Percentiles rank a stretch among this genome's conserved stretches.
Conservation (phyloP, 2,329 filamentous ascomycete genomes). For the Cladosporium sp. region DNA sequence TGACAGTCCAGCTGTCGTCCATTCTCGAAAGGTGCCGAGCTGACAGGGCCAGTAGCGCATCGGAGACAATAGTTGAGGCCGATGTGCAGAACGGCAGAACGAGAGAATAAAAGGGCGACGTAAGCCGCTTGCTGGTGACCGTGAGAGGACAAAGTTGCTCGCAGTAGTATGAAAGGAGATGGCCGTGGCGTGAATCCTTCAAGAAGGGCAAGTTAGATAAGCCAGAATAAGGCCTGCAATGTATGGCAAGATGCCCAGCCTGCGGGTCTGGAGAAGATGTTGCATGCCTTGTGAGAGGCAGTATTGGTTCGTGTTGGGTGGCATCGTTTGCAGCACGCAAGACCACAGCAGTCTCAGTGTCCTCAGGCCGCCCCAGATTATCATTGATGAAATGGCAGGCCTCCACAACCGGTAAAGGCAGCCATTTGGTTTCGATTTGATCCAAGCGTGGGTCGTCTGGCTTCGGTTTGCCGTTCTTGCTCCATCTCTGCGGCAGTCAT, state of each 20-base stretch:
- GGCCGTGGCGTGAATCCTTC: constrained; percentile 26
- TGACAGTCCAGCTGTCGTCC: constrained; percentile 28
- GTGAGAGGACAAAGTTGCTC: constrained; percentile 39
- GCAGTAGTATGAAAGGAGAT: constrained; percentile 39
- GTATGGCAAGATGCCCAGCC: constrained; percentile 2
- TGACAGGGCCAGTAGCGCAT: constrained; percentile 36
- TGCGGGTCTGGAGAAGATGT: background rate
- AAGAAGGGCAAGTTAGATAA: constrained; percentile 28
- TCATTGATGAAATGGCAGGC: constrained; percentile 22
- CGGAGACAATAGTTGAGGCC: constrained; percentile 35
- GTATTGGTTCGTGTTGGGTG: background rate
- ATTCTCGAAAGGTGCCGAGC: constrained; percentile 36
- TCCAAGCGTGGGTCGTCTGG: constrained; percentile 13
- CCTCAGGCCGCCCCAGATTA: constrained; percentile 14
- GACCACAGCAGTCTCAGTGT: background rate
- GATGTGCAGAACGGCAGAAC: constrained; percentile 38
- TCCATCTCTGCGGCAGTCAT: constrained; percentile 3
- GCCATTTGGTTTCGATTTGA: constrained; percentile 15
- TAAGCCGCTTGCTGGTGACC: constrained; percentile 32
- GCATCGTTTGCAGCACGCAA: constrained; percentile 4
- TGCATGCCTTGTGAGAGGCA: background rate
- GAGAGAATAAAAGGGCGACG: constrained; percentile 38
- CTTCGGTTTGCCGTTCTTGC: constrained; percentile 11
- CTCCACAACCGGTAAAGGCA: constrained; percentile 20
- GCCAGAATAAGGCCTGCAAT: constrained; percentile 12